Conservation (phyloP, 495 filamentous ascomycete species). For the Aspergillus ostianus region DNA sequence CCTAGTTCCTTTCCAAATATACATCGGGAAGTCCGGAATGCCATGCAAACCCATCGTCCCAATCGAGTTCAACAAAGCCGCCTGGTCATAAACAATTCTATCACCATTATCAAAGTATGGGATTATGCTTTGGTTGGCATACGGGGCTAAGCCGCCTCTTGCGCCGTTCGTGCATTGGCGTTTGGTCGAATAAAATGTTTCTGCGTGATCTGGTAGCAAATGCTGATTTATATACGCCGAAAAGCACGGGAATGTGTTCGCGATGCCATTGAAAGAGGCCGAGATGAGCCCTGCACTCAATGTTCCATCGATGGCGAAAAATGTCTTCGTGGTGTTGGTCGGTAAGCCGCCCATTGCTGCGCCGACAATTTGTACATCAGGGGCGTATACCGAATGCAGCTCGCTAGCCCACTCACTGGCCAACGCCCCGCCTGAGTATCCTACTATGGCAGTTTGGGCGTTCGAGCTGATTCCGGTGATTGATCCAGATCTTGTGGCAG, state of each 20-base stretch:
- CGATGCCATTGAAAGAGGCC: constrained; percentile 4
- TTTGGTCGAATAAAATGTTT: not conserved
- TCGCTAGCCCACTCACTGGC: constrained; percentile 49
- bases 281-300: not conserved
- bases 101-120: constrained; percentile 7
- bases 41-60: constrained; percentile 42
- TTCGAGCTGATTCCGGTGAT: constrained; percentile 7
- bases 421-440: constrained; percentile 50
- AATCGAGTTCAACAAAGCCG: constrained; percentile 25
- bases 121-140: not conserved
- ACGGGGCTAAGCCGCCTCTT: not conserved
- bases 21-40: constrained; percentile 43
- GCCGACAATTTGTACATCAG: constrained; percentile 33
- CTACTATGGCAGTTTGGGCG: constrained; percentile 37
- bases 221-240: constrained; percentile 2
- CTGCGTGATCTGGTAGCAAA: not conserved
- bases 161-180: not conserved
- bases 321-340: constrained; percentile 11
- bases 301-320: not conserved
- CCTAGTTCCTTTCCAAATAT: constrained; percentile 43
- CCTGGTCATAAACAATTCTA: not conserved
- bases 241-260: constrained; percentile 6
- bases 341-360: constrained; percentile 15
- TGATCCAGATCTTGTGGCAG: constrained; percentile 24
- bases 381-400: constrained; percentile 43